Base-by-base conservation (phyloP, 2,329 filamentous ascomycete genomes). In the Zymoseptoria passerinii region DNA sequence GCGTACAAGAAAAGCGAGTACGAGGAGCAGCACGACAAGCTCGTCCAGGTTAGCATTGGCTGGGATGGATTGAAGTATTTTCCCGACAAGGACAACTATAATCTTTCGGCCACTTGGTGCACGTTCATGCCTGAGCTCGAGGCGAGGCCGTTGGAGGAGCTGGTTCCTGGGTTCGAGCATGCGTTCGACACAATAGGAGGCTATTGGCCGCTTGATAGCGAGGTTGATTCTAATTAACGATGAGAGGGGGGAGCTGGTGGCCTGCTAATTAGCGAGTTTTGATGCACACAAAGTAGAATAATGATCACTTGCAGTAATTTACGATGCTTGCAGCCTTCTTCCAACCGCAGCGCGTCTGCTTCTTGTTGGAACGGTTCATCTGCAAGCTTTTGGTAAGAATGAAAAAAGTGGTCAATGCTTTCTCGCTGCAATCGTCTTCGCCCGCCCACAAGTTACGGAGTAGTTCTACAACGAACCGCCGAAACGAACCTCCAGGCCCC, bases 1-100 rank as follows among this genome's bases (percentile, higher is more conserved):
- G 57, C 62, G 23, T 72, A 72, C 55, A 72, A 73, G 59, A 52
- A 56, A n/a, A 58, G 52, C 28, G 54, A 49, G 9, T 52, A 59
- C 20, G 60, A 59, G 48, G 59, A 66, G 28, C 58, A 63, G 28
- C 58, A 67, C 53, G 54, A 56, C 3, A 53, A 53, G 28, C 35
- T 54, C 20, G 53, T 59, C 18, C 55, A 61, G n/a, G 61, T 66
- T 19, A 52, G 53, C 13, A 60, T 65, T 28, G 59, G 58, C 28
- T 65, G 59, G 51, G 63, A 65, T 48, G 28, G 19, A 5, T 51
- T 54, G 5, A 50, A 51, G 4, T 64, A 62, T 52, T 57, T 57
- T 52, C 65, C 59, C 6, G 55, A 62, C 8, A 59, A 60, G 44
- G 35, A 44, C 35, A 44, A 44, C 16, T 16, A n/a, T 44, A 44